Base-by-base conservation (phyloP, 805 yeast genomes). In the Hanseniaspora singularis region DNA sequence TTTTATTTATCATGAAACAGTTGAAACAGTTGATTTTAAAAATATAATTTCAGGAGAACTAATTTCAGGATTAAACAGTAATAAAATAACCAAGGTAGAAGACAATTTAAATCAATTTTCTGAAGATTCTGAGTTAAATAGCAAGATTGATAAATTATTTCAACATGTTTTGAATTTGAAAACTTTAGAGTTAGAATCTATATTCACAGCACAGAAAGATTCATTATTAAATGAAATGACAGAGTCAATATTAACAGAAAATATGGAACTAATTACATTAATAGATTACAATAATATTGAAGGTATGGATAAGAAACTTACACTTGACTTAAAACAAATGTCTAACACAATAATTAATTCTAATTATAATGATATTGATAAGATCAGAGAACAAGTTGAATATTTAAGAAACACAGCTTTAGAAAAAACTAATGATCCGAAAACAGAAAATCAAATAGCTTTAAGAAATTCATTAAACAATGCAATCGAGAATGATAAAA, bases 151-250 rank as follows among this genome's bases (percentile, higher is more conserved):
- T 38, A 80, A 78, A 51, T 68, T 89, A 38, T 85, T 85, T 61
- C 80, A 73, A 40, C 80, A 79, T 51, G 82, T 89, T 18, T 76
- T 92, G 5, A 97, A 97, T 2, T 68, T 87, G 57, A 74, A 78
- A 28, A 86, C 89, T 16, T 95, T 87, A 57, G 95, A 89, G 62
- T 77, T 82, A 54, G 74, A 85, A 45, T 84, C 95, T 51, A 68
- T 79, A 52, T 92, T 92, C 60, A 81, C 95, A 0, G 98, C 89
- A 59, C 87, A 84, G 58, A 82, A 85, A 61, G 89, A 95, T 0
- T 77, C 73, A 52, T 63, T 84, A 31, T 62, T 86, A 38, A 72
- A 97, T 55, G 70, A 67, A 36, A 87, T 85, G 56, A 70, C 78
- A 38, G 96, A 88, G 51, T 71, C 71, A 50, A 72, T 77, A 19